These are phyloP conservation scores for Erysimum pusillum DNA, from an alignment of 441 rosid genomes.

Conservation along the genomic window DNA sequence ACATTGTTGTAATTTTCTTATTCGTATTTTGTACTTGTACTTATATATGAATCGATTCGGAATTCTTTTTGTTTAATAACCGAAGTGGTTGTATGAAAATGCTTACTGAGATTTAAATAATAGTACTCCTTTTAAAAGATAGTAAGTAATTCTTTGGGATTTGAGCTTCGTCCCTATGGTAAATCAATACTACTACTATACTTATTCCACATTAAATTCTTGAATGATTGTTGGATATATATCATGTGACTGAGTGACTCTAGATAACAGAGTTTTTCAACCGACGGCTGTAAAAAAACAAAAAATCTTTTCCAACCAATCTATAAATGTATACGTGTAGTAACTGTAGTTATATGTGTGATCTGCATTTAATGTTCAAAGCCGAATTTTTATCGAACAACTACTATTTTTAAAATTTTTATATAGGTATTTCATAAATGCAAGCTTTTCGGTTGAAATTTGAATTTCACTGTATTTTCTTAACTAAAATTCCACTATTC, in stretches of 20 bases:
- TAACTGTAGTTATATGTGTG: background rate
- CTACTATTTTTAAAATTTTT: conserved; percentile 3
- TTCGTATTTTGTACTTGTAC: background rate
- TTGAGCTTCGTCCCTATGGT: conserved; percentile 9
- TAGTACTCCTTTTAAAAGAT: background rate
- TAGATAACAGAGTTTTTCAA: background rate
- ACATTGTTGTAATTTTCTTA: background rate
- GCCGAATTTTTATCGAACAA: conserved; percentile 15
- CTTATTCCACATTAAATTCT: conserved; percentile 7
- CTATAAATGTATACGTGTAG: too few relatives aligned
- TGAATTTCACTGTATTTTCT: conserved; percentile 12
- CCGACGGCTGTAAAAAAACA: background rate
- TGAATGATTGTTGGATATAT: conserved; percentile 30
- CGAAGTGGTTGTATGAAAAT: background rate
- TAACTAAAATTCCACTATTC: background rate
- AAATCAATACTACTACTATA: too few relatives aligned
- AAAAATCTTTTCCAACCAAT: too few relatives aligned
- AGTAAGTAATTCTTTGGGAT: conserved; percentile 23
- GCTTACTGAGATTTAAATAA: background rate
- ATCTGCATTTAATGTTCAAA: conserved; percentile 29
- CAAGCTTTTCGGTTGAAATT: conserved; percentile 12
- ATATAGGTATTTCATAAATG: background rate
- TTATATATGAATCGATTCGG: background rate
- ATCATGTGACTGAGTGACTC: conserved; percentile 30
- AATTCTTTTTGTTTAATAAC: background rate